phyloP scores from a whole-genome alignment of 352 stramenopile genomes.

The Phytophthora ramorum region DNA sequence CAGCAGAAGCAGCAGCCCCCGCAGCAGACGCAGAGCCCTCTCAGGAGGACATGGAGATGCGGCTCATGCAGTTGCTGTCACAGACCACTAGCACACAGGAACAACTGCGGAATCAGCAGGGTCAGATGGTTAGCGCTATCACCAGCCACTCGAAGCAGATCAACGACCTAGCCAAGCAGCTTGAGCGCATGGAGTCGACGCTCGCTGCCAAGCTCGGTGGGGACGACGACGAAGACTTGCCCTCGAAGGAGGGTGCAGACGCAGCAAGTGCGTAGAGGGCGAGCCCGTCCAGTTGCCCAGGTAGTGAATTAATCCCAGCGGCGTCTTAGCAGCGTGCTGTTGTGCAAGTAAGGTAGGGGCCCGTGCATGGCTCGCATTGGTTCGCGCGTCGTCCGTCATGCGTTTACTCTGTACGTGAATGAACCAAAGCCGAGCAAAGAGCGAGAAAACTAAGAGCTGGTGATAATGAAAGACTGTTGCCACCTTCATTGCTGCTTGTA shows the following conservation, averaged over 20 bases:
- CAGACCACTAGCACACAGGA: conserved; percentile 88
- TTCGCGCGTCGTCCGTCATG: conserved; percentile 26
- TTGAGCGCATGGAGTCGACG: conserved; percentile 85
- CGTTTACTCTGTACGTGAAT: conserved; percentile 33
- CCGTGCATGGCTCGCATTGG: conserved; percentile 20
- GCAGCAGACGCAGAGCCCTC: conserved; percentile 25
- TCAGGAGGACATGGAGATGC: conserved; percentile 81
- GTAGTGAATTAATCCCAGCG: conserved; percentile 38
- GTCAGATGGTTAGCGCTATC: conserved; percentile 85
- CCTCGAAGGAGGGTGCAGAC: conserved; percentile 34
- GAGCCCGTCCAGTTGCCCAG: conserved; percentile 29
- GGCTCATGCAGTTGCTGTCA: conserved; percentile 80
- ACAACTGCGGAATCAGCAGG: conserved; percentile 86
- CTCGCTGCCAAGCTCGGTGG: conserved; percentile 66
- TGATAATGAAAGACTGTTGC: conserved; percentile 35
- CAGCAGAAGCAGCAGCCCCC: conserved; percentile 3
- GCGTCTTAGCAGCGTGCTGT: conserved; percentile 23
- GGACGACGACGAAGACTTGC: conserved; percentile 28
- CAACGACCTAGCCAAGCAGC: conserved; percentile 80
- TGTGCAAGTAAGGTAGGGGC: conserved; percentile 38
- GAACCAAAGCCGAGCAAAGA: conserved; percentile 23
- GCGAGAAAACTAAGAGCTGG: conserved; percentile 13
- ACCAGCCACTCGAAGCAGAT: conserved; percentile 84
- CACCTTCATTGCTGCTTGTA: neutral
- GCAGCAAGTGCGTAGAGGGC: conserved; percentile 41